Percentiles rank a stretch among this genome's conserved stretches.
These are phyloP conservation scores for Dianthus caryophyllus DNA, from an alignment of 148 eudicot species.

Conservation along the genomic window DNA sequence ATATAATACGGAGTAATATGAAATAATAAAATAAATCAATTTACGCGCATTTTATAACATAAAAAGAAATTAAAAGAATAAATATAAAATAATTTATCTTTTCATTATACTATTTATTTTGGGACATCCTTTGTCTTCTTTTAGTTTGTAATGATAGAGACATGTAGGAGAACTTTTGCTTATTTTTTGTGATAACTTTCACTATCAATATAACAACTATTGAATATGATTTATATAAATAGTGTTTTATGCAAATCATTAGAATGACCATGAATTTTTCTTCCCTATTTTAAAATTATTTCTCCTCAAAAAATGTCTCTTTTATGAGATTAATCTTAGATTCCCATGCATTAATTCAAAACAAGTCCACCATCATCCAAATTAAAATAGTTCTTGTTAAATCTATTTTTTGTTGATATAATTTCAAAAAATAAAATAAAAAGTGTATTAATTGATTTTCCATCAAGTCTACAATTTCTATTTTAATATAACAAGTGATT, in stretches of 20 bases:
- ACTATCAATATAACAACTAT: slow-evolving; percentile 15
- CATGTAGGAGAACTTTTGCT: slow-evolving; percentile 15
- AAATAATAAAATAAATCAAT: too few relatives aligned
- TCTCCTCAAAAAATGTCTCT: background rate
- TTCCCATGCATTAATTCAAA: background rate
- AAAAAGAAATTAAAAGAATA: too few relatives aligned
- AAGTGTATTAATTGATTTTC: too few relatives aligned
- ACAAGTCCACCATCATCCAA: background rate
- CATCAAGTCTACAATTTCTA: too few relatives aligned
- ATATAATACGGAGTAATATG: too few relatives aligned
- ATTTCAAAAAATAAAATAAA: too few relatives aligned
- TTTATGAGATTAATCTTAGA: background rate
- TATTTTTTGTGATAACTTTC: slow-evolving; percentile 18
- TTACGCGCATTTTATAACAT: too few relatives aligned
- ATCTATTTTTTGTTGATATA: too few relatives aligned
- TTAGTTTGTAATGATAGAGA: slow-evolving; percentile 18
- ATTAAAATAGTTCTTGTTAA: background rate
- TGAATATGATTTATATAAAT: slow-evolving; percentile 14
- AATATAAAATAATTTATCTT: background rate
- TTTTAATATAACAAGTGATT: too few relatives aligned
- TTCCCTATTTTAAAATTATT: background rate
- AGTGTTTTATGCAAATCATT: slow-evolving; percentile 21
- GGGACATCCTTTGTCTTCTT: slow-evolving; percentile 15
- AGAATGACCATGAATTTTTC: slow-evolving; percentile 9
- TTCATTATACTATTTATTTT: background rate